Conservation (phyloP, 2,329 filamentous ascomycete species). For the Phoma herbarum region DNA sequence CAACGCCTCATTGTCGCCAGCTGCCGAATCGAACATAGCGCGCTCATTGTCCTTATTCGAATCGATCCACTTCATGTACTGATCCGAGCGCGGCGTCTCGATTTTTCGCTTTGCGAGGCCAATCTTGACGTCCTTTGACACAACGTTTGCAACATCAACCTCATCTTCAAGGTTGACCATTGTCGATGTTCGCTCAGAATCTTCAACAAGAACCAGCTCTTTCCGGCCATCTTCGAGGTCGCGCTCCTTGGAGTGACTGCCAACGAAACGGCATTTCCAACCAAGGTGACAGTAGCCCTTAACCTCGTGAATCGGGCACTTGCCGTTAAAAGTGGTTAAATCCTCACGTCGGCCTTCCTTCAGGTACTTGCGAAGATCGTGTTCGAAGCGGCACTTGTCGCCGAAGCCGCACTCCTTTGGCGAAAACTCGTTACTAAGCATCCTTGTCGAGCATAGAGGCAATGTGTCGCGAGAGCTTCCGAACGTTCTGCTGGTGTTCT, state of each 20-base stretch:
- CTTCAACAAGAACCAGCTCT: conserved; percentile 77
- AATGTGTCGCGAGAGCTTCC: conserved; percentile 80
- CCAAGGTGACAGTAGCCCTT: conserved; percentile 82
- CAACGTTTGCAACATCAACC: conserved; percentile 77
- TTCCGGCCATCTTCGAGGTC: conserved; percentile 80
- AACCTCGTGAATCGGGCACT: conserved; percentile 82
- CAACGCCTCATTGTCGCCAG: conserved; percentile 40
- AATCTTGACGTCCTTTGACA: conserved; percentile 74
- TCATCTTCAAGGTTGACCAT: conserved; percentile 57
- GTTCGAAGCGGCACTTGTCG: conserved; percentile 80
- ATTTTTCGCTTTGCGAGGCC: conserved; percentile 77
- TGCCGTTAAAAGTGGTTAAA: conserved; percentile 75
- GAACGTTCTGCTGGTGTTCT: conserved; percentile 85
- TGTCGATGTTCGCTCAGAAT: conserved; percentile 58
- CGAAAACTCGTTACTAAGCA: conserved; percentile 79
- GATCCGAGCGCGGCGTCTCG: conserved; percentile 75
- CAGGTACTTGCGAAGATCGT: conserved; percentile 87
- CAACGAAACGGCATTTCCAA: conserved; percentile 93
- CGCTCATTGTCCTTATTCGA: conserved; percentile 61
- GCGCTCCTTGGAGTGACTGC: conserved; percentile 84
- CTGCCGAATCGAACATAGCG: conserved; percentile 47
- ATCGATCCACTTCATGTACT: conserved; percentile 80
- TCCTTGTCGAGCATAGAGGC: conserved; percentile 78
- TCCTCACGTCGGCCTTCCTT: conserved; percentile 82
- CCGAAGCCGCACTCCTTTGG: conserved; percentile 78